Base-by-base conservation (phyloP, 2,329 filamentous ascomycete species). In the Pseudogymnoascus sp. region DNA sequence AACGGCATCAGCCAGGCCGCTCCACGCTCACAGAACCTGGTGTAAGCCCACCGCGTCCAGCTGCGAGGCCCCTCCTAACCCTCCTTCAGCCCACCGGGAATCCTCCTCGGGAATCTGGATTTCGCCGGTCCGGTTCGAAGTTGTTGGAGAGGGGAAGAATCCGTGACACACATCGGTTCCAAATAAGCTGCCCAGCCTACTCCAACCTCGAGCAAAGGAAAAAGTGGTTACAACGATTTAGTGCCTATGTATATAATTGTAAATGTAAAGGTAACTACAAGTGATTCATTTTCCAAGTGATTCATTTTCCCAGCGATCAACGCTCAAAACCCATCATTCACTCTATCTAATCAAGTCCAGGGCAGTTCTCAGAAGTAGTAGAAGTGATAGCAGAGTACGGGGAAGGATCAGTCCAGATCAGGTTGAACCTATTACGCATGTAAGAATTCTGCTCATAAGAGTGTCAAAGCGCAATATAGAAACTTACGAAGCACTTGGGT, bases 331-430 rank as follows among this genome's bases (percentile, higher is more conserved):
- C 21, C 35, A 28, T 33, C 47, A 25, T 12, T 44, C 47, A 61
- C n/a, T 56, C 21, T 61, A 16, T 38, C 31, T 56, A 56, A 63
- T 85, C 82, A 64, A 86, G 68, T 0, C 82, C 82, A 0, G 81
- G 77, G 63, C 83, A 85, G 59, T 77, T 70, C 72, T 86, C 82
- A 5, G 78, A 80, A 0, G 77, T 78, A 25, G 75, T 71, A 0
- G 72, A 68, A 0, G 77, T 78, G 60, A 86, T 79, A 14, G 71
- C 65, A 1, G 67, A 72, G 69, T 84, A 86, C 3, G 79, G 76
- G 1, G 74, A 74, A 2, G 81, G 80, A 66, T 82, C 77, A 0
- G 79, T 83, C 84, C 83, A 86, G 65, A 86, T 85, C 14, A 84
- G 67, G 67, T 86, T 75, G 61, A 75, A 86, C 1, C 75, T 77